phyloP scores from a whole-genome alignment of 768 basidiomycete genomes.

The Dentipellis fragilis region DNA sequence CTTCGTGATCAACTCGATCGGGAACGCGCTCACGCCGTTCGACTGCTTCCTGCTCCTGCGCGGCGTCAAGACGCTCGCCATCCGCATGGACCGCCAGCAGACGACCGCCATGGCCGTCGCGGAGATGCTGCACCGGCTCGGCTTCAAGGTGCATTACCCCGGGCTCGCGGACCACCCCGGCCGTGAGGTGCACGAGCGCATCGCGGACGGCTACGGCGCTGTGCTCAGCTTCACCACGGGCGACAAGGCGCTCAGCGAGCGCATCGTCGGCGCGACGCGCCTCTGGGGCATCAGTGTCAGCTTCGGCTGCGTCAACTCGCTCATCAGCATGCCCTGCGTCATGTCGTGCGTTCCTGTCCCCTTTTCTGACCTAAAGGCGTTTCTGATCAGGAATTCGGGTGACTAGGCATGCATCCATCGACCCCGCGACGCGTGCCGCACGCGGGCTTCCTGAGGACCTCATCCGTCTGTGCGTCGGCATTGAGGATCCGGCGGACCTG shows the following conservation, averaged over 20 bases:
- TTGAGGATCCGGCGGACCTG: conserved; percentile 89
- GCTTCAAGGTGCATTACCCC: conserved; percentile 89
- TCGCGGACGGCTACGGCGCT: conserved; percentile 86
- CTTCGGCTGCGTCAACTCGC: conserved; percentile 94
- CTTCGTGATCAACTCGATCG: conserved; percentile 87
- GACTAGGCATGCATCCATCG: conserved; percentile 90
- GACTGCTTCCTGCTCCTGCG: conserved; percentile 94
- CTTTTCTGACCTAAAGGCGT: neutral
- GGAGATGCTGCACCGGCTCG: conserved; percentile 71
- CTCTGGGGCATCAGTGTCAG: conserved; percentile 98
- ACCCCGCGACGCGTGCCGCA: conserved; percentile 88
- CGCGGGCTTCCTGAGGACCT: conserved; percentile 98
- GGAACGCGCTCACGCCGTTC: conserved; percentile 90
- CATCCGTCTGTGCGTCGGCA: conserved; percentile 95
- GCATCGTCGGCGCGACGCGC: conserved; percentile 84
- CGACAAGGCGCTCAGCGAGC: conserved; percentile 81
- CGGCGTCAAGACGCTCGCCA: conserved; percentile 90
- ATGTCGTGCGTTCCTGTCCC: conserved; percentile 77
- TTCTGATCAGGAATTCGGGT: conserved; percentile 1
- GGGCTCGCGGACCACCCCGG: conserved; percentile 77
- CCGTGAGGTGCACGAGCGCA: conserved; percentile 80
- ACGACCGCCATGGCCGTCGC: conserved; percentile 75
- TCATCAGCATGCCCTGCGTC: conserved; percentile 98
- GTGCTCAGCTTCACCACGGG: conserved; percentile 94
- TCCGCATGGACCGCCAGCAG: conserved; percentile 95